Base-by-base conservation (phyloP, 2,329 filamentous ascomycete species). In the Parasarocladium wereldwijsianum region DNA sequence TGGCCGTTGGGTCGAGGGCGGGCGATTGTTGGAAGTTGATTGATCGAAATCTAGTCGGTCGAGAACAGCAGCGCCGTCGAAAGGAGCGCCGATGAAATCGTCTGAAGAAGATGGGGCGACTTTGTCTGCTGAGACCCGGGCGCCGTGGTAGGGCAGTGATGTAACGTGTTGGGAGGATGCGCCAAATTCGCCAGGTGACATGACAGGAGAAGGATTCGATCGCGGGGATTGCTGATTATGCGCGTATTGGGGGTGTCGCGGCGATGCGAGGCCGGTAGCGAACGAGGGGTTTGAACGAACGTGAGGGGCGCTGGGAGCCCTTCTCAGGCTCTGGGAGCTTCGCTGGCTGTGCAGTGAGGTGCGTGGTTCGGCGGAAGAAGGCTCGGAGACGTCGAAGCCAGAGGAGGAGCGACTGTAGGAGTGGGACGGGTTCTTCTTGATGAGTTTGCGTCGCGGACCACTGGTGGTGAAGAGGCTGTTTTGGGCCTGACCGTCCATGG, bases 41-140 rank as follows among this genome's bases (percentile, higher is more conserved):
- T 36, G 35, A 29, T 35, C 36, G 24, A 32, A 62, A 43, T 74
- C 67, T 44, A 76, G 59, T 41, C 68, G 68, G 48, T 62, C 66
- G 43, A 76, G 56, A 41, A 76, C 73, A 39, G 64, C 64, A 33
- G 60, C 64, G 42, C 68, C 64, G 66, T 76, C 71, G 50, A 76
- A 76, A 24, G 71, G 71, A 38, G 70, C 68, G 43, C 71, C 71
- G 52, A 76, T 61, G 35, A 76, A 56, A 40, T 76, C 71, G 50
- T 73, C 68, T 32, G 66, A 60, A 8, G 58, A 38, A 18, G 40
- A 44, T 39, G 39, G 28, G 5, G 38, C 38, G 29, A 45, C 39
- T 38, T 40, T 45, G 38, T 42, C 36, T 38, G 44, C 45, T 34
- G 43, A 40, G 23, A 40, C 30, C 35, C 39, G 37, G 22, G 36